Evolutionary conservation across 2,329 filamentous ascomycete species (phyloP).

Genomic region (Fusarium zealandicum): DNA sequence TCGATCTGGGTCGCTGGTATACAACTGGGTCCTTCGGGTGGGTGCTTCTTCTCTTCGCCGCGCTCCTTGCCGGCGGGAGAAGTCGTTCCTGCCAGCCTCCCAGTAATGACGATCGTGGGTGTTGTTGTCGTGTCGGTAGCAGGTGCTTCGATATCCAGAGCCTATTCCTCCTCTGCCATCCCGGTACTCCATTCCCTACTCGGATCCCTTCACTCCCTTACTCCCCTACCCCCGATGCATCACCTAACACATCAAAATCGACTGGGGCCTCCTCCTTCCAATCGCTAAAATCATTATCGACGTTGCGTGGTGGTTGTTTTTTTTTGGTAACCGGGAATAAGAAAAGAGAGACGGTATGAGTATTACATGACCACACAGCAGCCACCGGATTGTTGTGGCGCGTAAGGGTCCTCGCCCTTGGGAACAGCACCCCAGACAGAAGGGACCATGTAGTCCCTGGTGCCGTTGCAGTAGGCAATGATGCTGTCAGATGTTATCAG

Average conservation of each 20-base stretch:
- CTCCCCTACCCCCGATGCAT: conserved; percentile 32
- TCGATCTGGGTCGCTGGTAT: conserved; percentile 35
- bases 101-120: conserved; percentile 23
- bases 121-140: conserved; percentile 30
- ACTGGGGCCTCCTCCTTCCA: conserved; percentile 40
- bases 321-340: conserved; percentile 39
- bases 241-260: conserved; percentile 41
- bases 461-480: conserved; percentile 97
- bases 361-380: conserved; percentile 94
- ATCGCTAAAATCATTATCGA: conserved; percentile 45
- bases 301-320: conserved; percentile 40
- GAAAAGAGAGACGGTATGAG: conserved; percentile 31
- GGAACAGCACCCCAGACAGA: conserved; percentile 95
- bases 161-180: conserved; percentile 23
- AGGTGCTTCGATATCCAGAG: conserved; percentile 35
- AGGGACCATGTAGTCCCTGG: conserved; percentile 98
- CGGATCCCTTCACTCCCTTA: conserved; percentile 34
- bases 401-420: conserved; percentile 97
- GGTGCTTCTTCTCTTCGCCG: conserved; percentile 16
- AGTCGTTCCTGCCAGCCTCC: conserved; percentile 21
- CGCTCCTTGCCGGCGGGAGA: conserved; percentile 28
- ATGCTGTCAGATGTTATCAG: conserved; percentile 65
- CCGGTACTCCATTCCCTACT: conserved; percentile 34
- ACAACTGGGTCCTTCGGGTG: conserved; percentile 32
- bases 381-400: conserved; percentile 88